Base-by-base conservation (phyloP, 106 monocot genomes). In the Dendrobium chrysotoxum region DNA sequence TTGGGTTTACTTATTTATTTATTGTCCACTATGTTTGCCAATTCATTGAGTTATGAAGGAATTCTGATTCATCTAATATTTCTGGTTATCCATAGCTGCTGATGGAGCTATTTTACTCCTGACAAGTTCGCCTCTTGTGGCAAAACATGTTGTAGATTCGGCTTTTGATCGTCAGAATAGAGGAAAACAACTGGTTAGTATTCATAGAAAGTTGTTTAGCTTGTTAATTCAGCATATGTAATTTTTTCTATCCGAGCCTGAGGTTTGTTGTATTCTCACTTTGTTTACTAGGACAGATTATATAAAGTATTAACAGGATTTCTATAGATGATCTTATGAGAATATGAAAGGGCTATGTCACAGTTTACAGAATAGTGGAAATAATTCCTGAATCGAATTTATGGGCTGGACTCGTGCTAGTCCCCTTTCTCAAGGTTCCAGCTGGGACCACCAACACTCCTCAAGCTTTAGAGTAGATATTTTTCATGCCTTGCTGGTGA, bases 171-270 rank as follows among this genome's bases (percentile, higher is more conserved):
- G 58, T 28, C 85, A 85, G 20, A 76, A 79, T 53, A 92, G 88
- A 86, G 98, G 98, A 79, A 98, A 84, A 89, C 90, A 92, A 55
- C 77, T 90, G 87, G 94, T 94, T 80, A 83, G 86, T 77, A 68
- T 21, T 9, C 31, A 31, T 31, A n/a, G 11, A 31, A 35, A 35
- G 31, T 15, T 21, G 9, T 35, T 4, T 30, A 15, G 35, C 35
- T 3, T 61, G 20, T 70, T 70, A 30, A 31, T 28, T 70, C 35
- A 50, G 50, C 50, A 23, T 61, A 23, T 23, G 6, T 61, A 23
- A 61, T 10, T 23, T 61, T 23, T 61, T 23, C 8, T 23, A 23
- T n/a, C 61, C n/a, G 8, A 61, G 15, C 12, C 12, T 46, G 46
- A n/a, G 61, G 23, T 3, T 35, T 35, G 35, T 35, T 35, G 35